Evolutionary conservation across 2,329 filamentous ascomycete species (phyloP), one percentile per base, ranked within the genome.

Genomic region (Septoria petroselini): DNA sequence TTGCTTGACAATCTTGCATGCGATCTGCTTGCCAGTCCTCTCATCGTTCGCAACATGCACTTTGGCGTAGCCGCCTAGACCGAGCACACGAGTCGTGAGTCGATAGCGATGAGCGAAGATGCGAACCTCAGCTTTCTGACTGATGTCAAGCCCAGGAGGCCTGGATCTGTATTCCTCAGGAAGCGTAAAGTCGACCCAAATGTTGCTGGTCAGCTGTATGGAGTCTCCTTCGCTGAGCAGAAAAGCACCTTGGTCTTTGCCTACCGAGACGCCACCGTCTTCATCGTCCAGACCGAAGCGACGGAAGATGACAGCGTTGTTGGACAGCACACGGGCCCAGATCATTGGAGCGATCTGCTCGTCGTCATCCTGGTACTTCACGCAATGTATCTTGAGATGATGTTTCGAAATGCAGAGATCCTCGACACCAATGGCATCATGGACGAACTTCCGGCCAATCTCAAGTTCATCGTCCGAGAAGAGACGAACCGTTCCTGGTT

Each of bases 1-100:
- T 2, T 85, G 60, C 45, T 79, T 71, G 43, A 86, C 71, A 7
- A 87, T 67, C 60, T 89, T 88, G 71, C 85, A 89, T 8, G 83
- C 84, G 15, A 87, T 57, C 59, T 88, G 85, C 48, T 73, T 75
- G 30, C 74, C 72, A 0, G 76, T 79, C 5, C 65, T 65, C 18
- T 70, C 64, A 12, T 86, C 74, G 2, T 76, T 63, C 4, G 77
- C 80, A 7, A 83, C 69, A 48, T 78, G 74, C 2, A 85, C 78
- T 34, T 68, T 68, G 7, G 78, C 79, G 60, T 74, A 74, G 2
- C 70, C 73, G 4, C 82, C 82, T 27, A 66, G 61, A 3, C 82
- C 82, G 18, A 85, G 69, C 2, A 73, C 62, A 7, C 76, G 74
- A 33, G 72, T 63, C 1, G 70, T 76, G 21, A 85, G 67, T 2